Percentiles rank a stretch among this genome's conserved stretches.
These are phyloP conservation scores for Aspergillus asperescens DNA, from an alignment of 495 filamentous ascomycete genomes.

Conservation along the genomic window DNA sequence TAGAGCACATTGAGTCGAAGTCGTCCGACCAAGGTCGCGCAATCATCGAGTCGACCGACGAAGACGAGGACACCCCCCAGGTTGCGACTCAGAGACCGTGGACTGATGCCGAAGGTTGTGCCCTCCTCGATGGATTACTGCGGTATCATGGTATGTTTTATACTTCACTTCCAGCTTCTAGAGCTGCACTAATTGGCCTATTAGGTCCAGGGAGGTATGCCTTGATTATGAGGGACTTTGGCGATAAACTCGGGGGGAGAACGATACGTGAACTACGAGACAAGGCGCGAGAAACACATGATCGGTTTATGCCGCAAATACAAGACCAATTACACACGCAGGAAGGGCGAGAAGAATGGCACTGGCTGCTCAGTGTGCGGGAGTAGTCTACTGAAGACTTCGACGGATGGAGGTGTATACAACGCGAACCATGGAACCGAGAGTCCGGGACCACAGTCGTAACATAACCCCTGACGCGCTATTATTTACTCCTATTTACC, in stretches of 20 bases:
- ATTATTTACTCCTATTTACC: background rate
- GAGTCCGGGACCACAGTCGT: background rate
- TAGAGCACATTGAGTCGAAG: background rate
- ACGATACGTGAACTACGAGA: constrained; percentile 13
- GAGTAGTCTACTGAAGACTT: background rate
- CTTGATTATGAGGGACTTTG: constrained; percentile 12
- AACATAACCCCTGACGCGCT: constrained; percentile 5
- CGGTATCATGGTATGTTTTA: constrained; percentile 18
- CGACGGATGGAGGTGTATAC: background rate
- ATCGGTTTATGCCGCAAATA: background rate
- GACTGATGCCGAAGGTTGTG: constrained; percentile 16
- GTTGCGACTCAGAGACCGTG: constrained; percentile 3
- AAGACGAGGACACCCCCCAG: background rate
- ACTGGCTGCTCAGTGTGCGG: constrained; percentile 20
- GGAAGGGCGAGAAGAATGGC: constrained; percentile 23
- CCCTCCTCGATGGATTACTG: constrained; percentile 18
- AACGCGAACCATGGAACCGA: constrained; percentile 12
- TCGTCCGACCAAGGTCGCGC: background rate
- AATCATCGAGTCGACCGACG: background rate
- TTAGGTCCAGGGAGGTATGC: constrained; percentile 17
- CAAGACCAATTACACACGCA: constrained; percentile 7
- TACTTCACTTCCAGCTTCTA: background rate
- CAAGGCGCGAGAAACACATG: constrained; percentile 9
- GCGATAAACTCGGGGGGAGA: constrained; percentile 12
- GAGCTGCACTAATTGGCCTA: background rate